A percentile compares a stretch with the other conserved stretches of the same genome.
These are phyloP conservation scores for Infundibulicybe gibba DNA, from an alignment of 768 basidiomycete genomes.

Conservation along the genomic window DNA sequence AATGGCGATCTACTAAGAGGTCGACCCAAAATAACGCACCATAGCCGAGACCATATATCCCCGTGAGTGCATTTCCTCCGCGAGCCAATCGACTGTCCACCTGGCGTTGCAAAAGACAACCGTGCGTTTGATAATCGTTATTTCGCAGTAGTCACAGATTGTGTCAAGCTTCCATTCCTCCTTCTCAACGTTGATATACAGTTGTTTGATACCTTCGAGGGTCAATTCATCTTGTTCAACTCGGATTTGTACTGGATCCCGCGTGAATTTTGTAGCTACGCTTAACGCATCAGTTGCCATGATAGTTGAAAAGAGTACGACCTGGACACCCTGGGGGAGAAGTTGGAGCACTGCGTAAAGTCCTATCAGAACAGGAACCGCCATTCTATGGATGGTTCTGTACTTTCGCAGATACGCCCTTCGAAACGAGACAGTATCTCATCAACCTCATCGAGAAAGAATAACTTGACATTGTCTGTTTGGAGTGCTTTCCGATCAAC, in stretches of 20 bases:
- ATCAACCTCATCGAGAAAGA: conserved; percentile 98
- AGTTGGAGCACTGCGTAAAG: conserved; percentile 75
- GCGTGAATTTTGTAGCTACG: conserved; percentile 99
- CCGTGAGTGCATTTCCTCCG: conserved; percentile 93
- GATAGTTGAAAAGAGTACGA: conserved; percentile 94
- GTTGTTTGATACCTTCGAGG: conserved; percentile 98
- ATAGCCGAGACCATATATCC: conserved; percentile 98
- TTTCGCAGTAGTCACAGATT: conserved; percentile 97
- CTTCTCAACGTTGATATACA: conserved; percentile 99
- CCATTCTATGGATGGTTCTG: neutral
- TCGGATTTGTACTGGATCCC: conserved; percentile 91
- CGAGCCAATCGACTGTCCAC: conserved; percentile 98
- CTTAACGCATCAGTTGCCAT: conserved; percentile 97
- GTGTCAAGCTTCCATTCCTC: conserved; percentile 99
- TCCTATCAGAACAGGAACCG: conserved; percentile 1
- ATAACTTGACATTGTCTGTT: conserved; percentile 86
- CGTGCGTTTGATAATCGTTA: conserved; percentile 97
- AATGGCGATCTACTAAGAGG: neutral
- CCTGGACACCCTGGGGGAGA: conserved; percentile 94
- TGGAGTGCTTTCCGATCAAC: conserved; percentile 90
- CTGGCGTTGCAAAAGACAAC: conserved; percentile 99
- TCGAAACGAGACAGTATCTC: conserved; percentile 99
- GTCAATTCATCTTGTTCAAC: conserved; percentile 99
- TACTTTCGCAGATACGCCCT: conserved; percentile 98
- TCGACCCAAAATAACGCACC: conserved; percentile 43